These are phyloP conservation scores for Spathaspora gorwiae DNA, from an alignment of 805 yeast genomes.

Conservation along the genomic window DNA sequence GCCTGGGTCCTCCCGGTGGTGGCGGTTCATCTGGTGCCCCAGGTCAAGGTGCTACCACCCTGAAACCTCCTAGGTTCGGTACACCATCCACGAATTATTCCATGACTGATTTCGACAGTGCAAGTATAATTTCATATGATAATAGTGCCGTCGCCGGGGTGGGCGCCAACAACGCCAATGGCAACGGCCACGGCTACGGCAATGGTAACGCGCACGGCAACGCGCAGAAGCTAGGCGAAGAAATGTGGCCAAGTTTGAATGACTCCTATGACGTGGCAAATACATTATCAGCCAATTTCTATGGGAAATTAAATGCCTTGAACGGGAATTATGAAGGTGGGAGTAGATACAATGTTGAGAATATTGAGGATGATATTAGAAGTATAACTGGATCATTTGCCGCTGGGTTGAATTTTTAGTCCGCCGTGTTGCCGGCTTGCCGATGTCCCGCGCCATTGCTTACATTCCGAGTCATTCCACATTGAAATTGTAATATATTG, in stretches of 20 bases:
- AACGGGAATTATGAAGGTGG: conserved; percentile 8
- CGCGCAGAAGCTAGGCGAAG: neutral
- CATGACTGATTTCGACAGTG: conserved; percentile 22
- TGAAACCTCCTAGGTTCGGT: conserved; percentile 6
- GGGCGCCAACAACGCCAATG: no score
- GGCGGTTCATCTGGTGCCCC: no score
- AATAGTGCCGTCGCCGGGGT: conserved; percentile 7
- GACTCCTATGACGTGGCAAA: conserved; percentile 9
- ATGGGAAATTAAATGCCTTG: conserved; percentile 21
- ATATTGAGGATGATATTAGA: conserved; percentile 30
- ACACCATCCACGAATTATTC: conserved; percentile 9
- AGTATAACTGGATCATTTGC: conserved; percentile 38
- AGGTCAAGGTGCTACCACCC: no score
- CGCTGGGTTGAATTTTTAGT: conserved; percentile 22
- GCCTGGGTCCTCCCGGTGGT: neutral
- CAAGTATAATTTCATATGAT: conserved; percentile 23
- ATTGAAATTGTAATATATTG: no score
- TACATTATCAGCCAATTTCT: conserved; percentile 28
- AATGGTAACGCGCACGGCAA: neutral
- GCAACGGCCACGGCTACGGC: neutral
- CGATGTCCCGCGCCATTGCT: no score
- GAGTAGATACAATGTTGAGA: conserved; percentile 3
- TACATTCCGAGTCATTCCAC: no score
- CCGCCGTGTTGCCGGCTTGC: no score
- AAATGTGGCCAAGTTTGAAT: conserved; percentile 27